phyloP scores from a whole-genome alignment of 1,284 basidiomycete species.

The Apiotrichum laibachii region DNA sequence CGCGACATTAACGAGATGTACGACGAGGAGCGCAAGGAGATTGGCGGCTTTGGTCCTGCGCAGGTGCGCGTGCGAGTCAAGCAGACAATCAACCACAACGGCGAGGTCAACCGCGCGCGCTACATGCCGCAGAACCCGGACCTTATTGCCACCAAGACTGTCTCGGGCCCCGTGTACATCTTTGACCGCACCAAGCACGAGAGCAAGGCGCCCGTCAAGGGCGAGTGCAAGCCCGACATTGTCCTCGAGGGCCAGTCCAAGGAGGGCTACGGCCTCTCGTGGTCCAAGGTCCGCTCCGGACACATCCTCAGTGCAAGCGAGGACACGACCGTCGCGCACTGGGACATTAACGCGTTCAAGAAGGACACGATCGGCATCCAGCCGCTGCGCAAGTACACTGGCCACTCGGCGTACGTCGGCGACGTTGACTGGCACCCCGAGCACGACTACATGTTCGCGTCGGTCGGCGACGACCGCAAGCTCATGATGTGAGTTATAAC shows the following conservation, averaged over 20 bases:
- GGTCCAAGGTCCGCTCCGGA: slow-evolving; percentile 79
- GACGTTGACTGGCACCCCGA: slow-evolving; percentile 95
- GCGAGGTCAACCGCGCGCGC: slow-evolving; percentile 94
- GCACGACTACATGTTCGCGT: slow-evolving; percentile 83
- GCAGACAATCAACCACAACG: slow-evolving; percentile 92
- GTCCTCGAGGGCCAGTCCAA: slow-evolving; percentile 81
- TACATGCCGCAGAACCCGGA: slow-evolving; percentile 99
- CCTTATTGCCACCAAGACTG: slow-evolving; percentile 90
- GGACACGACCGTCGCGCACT: slow-evolving; percentile 93
- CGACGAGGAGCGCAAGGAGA: slow-evolving; percentile 89
- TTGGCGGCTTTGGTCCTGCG: slow-evolving; percentile 77
- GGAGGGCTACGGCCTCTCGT: slow-evolving; percentile 93
- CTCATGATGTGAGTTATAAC: slow-evolving; percentile 71
- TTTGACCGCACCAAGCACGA: slow-evolving; percentile 98
- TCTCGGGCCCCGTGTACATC: slow-evolving; percentile 83
- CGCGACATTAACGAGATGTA: slow-evolving; percentile 74
- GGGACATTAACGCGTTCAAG: slow-evolving; percentile 89
- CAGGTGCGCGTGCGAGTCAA: slow-evolving; percentile 79
- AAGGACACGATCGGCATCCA: slow-evolving; percentile 76
- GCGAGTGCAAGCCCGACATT: slow-evolving; percentile 87
- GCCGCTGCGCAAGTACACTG: slow-evolving; percentile 77
- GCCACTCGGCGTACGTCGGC: slow-evolving; percentile 84
- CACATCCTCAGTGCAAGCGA: slow-evolving; percentile 90
- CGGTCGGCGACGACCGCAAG: slow-evolving; percentile 95
- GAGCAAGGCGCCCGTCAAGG: slow-evolving; percentile 80